A percentile compares a stretch with the other conserved stretches of the same genome.
These are phyloP conservation scores for Coccomyxa sp. DNA, from an alignment of 139 green algal species.

Conservation along the genomic window DNA sequence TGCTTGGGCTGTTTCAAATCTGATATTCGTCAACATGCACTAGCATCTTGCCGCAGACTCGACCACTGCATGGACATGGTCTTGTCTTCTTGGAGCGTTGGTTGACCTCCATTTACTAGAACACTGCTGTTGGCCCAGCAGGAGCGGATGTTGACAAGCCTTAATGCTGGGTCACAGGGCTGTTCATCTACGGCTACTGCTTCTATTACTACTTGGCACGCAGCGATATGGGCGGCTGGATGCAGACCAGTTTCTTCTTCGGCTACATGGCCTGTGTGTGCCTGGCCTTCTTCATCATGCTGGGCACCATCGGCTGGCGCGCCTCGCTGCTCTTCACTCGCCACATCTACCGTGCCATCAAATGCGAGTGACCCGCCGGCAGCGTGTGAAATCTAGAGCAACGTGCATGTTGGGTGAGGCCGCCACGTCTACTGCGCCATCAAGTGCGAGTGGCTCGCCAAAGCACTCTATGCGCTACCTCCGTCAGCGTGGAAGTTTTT, in stretches of 20 bases:
- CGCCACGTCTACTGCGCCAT: conserved; percentile 40
- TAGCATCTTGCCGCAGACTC: background rate
- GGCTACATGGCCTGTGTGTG: conserved; percentile 60
- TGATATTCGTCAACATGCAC: background rate
- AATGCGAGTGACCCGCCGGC: background rate
- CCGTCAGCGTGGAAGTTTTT: no score
- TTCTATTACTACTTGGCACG: conserved; percentile 95
- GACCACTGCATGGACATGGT: background rate
- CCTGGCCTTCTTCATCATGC: conserved; percentile 85
- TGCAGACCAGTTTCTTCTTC: conserved; percentile 78
- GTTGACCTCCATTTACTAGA: background rate
- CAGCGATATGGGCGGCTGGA: conserved; percentile 67
- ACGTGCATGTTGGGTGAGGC: no score
- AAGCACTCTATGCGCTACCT: no score
- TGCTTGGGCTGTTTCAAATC: background rate
- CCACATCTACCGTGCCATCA: conserved; percentile 41
- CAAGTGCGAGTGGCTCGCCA: conserved; percentile 3
- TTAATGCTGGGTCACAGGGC: conserved; percentile 25
- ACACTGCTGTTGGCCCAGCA: background rate
- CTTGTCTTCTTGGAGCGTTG: background rate
- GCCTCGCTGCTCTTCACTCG: conserved; percentile 70
- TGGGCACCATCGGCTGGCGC: conserved; percentile 70
- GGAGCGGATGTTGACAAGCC: background rate
- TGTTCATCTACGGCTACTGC: conserved; percentile 96
- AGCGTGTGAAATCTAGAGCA: background rate